Base-by-base conservation (phyloP, 2,329 filamentous ascomycete genomes). In the Hymenoscyphus repandus region DNA sequence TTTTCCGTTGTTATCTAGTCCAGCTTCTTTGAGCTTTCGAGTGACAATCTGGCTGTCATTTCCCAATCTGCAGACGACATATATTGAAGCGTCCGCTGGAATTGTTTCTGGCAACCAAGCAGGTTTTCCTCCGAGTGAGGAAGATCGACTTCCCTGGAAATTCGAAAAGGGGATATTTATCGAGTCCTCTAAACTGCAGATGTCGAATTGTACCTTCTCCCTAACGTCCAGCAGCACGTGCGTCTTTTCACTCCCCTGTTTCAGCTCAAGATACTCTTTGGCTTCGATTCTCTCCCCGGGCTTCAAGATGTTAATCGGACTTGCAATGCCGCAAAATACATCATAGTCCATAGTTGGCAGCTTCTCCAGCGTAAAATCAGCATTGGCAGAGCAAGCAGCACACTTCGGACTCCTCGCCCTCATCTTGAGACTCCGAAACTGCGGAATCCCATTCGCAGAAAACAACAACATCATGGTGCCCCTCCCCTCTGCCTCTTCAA, bases 191-290 rank as follows among this genome's bases (percentile, higher is more conserved):
- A 99, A 74, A 54, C 77, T 83, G 56, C 86, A 90, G 40, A 97
- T 83, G 13, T 86, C 85, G 58, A 88, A 96, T 54, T 96, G 89
- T 27, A 90, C 87, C 61, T 82, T 82, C 59, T 95, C 90, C 2
- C 93, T 78, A 1, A 95, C 90, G 58, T 97, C 93, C 2, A 97
- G 68, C 2, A 96, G 69, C 1, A 88, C 64, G 47, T 85, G 81
- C 2, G 63, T 58, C 51, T 50, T 54, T 34, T 30, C 36, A 27
- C 27, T 52, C 31, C 43, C 62, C 47, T 62, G 60, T 30, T 65
- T 58, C 12, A 51, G 33, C 33, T 52, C 55, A 7, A 45, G 44
- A 59, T 89, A 91, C 5, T 85, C 76, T 0, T 69, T 61, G 0
- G 83, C 82, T 0, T 82, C 79, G 32, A 96, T 76, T 7, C 90